These are phyloP conservation scores for Fagopyrum esculentum DNA, from an alignment of 148 eudicot genomes.

Conservation along the genomic window DNA sequence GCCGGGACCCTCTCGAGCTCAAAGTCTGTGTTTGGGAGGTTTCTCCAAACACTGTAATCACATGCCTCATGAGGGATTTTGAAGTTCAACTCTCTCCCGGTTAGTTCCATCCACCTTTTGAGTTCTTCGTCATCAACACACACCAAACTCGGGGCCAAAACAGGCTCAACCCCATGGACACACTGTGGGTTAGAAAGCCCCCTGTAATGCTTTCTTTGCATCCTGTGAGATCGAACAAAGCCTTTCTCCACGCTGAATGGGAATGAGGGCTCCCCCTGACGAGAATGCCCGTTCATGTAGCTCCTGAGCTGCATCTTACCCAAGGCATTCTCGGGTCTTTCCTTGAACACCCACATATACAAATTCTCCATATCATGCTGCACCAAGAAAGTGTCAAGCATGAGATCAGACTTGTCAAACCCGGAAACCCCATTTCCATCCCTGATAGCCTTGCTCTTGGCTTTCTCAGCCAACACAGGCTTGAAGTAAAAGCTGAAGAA, in stretches of 20 bases:
- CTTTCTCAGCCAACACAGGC: constrained; percentile 50
- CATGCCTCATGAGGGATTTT: constrained; percentile 41
- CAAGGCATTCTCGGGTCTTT: constrained; percentile 42
- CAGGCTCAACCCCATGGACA: constrained; percentile 56
- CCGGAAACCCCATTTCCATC: constrained; percentile 49
- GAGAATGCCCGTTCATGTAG: constrained; percentile 65
- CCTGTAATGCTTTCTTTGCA: constrained; percentile 61
- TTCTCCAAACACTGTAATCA: constrained; percentile 56
- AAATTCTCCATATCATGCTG: constrained; percentile 53
- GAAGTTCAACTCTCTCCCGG: constrained; percentile 44
- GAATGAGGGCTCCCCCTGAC: constrained; percentile 54
- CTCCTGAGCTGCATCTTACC: constrained; percentile 65
- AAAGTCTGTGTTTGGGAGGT: constrained; percentile 43
- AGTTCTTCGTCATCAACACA: constrained; percentile 40
- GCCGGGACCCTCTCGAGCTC: constrained; percentile 38
- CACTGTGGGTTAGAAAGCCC: constrained; percentile 65
- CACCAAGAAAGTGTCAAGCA: constrained; percentile 63
- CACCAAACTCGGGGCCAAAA: constrained; percentile 36
- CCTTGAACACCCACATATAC: constrained; percentile 53
- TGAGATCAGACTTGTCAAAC: constrained; percentile 56
- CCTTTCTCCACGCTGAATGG: constrained; percentile 59
- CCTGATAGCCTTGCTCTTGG: constrained; percentile 39
- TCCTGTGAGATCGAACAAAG: constrained; percentile 56
- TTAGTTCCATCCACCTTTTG: constrained; percentile 55
- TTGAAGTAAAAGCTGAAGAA: constrained; percentile 68